Base-by-base conservation (phyloP, 2,329 filamentous ascomycete genomes). In the Pseudocercospora ulei region DNA sequence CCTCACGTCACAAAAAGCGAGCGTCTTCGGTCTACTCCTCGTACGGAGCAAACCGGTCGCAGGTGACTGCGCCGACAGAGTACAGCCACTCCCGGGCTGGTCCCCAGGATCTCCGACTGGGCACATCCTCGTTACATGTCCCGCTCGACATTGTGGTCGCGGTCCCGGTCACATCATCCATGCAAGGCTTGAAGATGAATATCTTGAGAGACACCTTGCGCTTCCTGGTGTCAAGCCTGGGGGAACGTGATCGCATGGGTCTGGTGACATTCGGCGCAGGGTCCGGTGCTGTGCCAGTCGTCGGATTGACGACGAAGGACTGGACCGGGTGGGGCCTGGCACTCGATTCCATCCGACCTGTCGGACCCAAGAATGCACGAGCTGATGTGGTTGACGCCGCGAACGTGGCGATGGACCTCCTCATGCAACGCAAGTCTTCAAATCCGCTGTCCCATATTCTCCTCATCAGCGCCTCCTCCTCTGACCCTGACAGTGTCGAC, bases 161-260 rank as follows among this genome's bases (percentile, higher is more conserved):
- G 13, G 87, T 98, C 20, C 90, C 90, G 0, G 86, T 98, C 4
- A 96, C 90, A 0, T 93, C 88, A 1, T 96, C 90, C 0, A 98
- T 96, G 88, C 90, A 96, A 62, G 90, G 90, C n/a, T 75, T 98
- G 44, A 98, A 98, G 66, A 95, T 96, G 57, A 93, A 88, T 46
- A 71, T 98, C 1, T 76, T 98, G 8, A 79, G 86, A 26, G 90
- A 98, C 62, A 82, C 88, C 0, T 71, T 98, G 22, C 84, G 82
- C 43, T 98, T 96, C 60, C 79, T 98, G 62, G 84, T 98, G 2
- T 74, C 80, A 51, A 88, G 77, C 31, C 75, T 98, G 0, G 90
- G 90, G 19, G 86, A 95, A 52, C 76, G 86, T 38, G 90, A 98
- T 60, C 82, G 90, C 28, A 94, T 98, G 88, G 90, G 90, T 4